Base-by-base conservation (phyloP, 768 basidiomycete species). In the Gloeopeniophorella convolvens region DNA sequence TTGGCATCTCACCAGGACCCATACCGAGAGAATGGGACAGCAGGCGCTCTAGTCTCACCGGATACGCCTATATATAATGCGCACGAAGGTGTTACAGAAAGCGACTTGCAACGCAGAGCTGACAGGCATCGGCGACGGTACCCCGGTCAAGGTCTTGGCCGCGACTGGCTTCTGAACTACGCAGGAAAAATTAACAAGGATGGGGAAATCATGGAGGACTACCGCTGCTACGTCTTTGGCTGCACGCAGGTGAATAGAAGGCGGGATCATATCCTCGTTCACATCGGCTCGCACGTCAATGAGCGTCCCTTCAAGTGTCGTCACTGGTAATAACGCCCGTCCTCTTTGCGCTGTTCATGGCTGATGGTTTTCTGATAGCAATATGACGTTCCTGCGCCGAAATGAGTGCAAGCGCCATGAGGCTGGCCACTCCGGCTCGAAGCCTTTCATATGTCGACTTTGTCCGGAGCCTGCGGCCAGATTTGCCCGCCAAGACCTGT, bases 351-450 rank as follows among this genome's bases (percentile, higher is more conserved):
- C 43, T 31, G 15, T 26, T n/a, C 21, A 15, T 4, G 24, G 27
- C 58, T 64, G 39, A 64, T 47, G 4, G 15, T 16, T 28, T n/a
- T 16, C 48, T 46, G 59, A 13, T 46, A 8, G 23, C 44, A 86
- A 76, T 3, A 71, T 80, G 50, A 71, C 78, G 11, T 87, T 86
- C 67, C 61, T 84, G 51, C 79, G 85, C 51, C 85, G 82, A 63
- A 85, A 87, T 59, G 84, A 87, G 62, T 84, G 82, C 68, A 85
- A 84, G 61, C 77, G 85, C 23, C 85, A 87, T 53, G 82, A 84
- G 63, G 71, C 78, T 12, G 79, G 77, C 51, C 84, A 87, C 59
- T 75, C 69, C 10, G 79, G 78, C 12, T 60, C 56, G 33, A 75
- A 80, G 51, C 83, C 83, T 6, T 84, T 76, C 55, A 66, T 68